These are phyloP conservation scores for Colletotrichum horii DNA, from an alignment of 2,329 filamentous ascomycete species.

Conservation along the genomic window DNA sequence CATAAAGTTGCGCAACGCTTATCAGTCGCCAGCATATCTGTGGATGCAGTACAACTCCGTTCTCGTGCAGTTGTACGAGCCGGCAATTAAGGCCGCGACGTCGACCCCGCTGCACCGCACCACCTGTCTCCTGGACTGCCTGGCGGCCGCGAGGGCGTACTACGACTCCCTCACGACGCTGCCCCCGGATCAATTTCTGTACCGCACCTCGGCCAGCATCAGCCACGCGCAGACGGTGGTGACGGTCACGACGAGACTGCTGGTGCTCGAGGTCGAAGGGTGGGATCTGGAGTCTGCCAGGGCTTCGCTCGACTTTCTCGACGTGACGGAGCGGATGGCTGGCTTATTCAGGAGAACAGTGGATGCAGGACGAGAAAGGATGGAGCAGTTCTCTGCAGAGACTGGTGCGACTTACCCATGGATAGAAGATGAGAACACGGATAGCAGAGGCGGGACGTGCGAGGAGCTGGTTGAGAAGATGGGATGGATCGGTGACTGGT, in stretches of 20 bases:
- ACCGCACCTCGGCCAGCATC: background rate
- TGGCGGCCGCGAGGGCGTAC: slow-evolving; percentile 37
- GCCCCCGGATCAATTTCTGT: slow-evolving; percentile 23
- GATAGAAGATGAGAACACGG: background rate
- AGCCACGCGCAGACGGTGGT: background rate
- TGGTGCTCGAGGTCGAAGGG: slow-evolving; percentile 21
- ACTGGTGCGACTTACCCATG: background rate
- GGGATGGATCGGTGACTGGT: slow-evolving; percentile 4
- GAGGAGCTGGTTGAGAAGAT: slow-evolving; percentile 3
- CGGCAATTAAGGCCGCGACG: slow-evolving; percentile 36
- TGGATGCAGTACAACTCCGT: slow-evolving; percentile 39
- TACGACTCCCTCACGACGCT: slow-evolving; percentile 35
- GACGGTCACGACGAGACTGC: slow-evolving; percentile 14
- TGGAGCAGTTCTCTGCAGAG: background rate
- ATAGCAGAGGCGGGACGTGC: background rate
- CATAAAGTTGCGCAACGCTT: background rate
- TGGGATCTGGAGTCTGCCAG: slow-evolving; percentile 19
- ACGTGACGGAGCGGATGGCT: slow-evolving; percentile 2
- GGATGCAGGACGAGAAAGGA: background rate
- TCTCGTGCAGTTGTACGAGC: slow-evolving; percentile 42
- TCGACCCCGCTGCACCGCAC: slow-evolving; percentile 29
- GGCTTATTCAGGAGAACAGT: background rate
- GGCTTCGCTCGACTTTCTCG: slow-evolving; percentile 17
- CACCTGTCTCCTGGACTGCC: slow-evolving; percentile 39
- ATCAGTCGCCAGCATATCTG: background rate